A percentile compares a stretch with the other conserved stretches of the same genome.
Evolutionary conservation across 2,329 filamentous ascomycete genomes (phyloP).

Genomic region (Mollisia scopiformis): DNA sequence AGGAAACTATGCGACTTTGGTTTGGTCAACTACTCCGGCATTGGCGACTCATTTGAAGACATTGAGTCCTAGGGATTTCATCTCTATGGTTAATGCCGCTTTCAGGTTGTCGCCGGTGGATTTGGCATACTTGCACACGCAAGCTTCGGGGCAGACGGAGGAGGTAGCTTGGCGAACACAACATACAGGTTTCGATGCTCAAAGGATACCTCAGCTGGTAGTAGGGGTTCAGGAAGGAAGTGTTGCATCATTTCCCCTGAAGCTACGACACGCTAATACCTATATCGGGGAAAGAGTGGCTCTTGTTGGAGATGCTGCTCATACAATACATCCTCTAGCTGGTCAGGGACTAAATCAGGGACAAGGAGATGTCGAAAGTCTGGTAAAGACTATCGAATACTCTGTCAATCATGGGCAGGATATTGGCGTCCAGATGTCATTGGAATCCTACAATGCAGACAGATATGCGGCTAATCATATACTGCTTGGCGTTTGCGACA

Average conservation of each 20-base stretch:
- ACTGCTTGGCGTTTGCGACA: slow-evolving; percentile 80
- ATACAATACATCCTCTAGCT: slow-evolving; percentile 91
- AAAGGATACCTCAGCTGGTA: slow-evolving; percentile 66
- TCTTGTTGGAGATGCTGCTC: slow-evolving; percentile 90
- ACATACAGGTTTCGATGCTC: slow-evolving; percentile 62
- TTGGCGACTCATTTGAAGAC: slow-evolving; percentile 80
- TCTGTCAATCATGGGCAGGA: slow-evolving; percentile 86
- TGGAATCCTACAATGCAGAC: slow-evolving; percentile 81
- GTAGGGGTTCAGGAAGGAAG: slow-evolving; percentile 75
- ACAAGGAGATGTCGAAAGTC: slow-evolving; percentile 82
- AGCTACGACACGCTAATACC: slow-evolving; percentile 89
- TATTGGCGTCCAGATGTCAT: slow-evolving; percentile 74
- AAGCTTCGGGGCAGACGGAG: slow-evolving; percentile 60
- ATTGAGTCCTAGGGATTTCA: slow-evolving; percentile 72
- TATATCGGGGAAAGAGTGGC: slow-evolving; percentile 91
- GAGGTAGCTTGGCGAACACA: slow-evolving; percentile 84
- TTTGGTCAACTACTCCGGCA: slow-evolving; percentile 90
- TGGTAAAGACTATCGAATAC: slow-evolving; percentile 74
- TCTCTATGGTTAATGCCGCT: slow-evolving; percentile 88
- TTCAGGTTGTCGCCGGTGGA: slow-evolving; percentile 83
- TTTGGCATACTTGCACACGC: slow-evolving; percentile 78
- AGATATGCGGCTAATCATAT: slow-evolving; percentile 82
- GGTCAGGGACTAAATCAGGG: slow-evolving; percentile 95
- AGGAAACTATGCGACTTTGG: slow-evolving; percentile 79
- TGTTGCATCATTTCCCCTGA: slow-evolving; percentile 88